A percentile compares a stretch with the other conserved stretches of the same genome.
These are phyloP conservation scores for Pichia californica DNA, from an alignment of 805 yeast genomes.

Conservation along the genomic window DNA sequence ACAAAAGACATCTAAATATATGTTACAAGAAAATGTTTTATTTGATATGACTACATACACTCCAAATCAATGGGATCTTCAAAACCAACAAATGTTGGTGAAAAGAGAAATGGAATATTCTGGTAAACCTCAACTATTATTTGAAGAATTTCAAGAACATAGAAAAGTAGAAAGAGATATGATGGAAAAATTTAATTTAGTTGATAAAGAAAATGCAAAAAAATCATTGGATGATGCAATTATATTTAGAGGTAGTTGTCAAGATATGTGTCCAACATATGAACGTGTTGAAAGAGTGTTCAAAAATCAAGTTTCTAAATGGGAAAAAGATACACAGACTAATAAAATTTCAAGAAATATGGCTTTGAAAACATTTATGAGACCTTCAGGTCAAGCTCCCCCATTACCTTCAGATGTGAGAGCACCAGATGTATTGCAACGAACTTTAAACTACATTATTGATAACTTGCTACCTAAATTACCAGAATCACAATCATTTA, in stretches of 20 bases:
- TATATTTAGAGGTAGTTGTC: slow-evolving; percentile 78
- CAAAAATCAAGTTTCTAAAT: slow-evolving; percentile 76
- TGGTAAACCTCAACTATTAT: slow-evolving; percentile 61
- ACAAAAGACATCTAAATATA: slow-evolving; percentile 25
- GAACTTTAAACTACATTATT: slow-evolving; percentile 67
- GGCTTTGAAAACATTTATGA: slow-evolving; percentile 87
- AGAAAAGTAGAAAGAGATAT: slow-evolving; percentile 66
- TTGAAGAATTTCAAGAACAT: slow-evolving; percentile 67
- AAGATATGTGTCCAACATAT: slow-evolving; percentile 91
- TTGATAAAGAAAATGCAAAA: slow-evolving; percentile 78
- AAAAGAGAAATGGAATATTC: slow-evolving; percentile 38
- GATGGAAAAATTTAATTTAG: slow-evolving; percentile 78
- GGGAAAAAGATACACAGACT: slow-evolving; percentile 63
- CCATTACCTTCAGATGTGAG: slow-evolving; percentile 96
- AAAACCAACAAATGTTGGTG: slow-evolving; percentile 61
- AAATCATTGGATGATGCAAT: slow-evolving; percentile 87
- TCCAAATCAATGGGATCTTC: slow-evolving; percentile 60
- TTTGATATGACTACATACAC: slow-evolving; percentile 30
- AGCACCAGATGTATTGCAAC: slow-evolving; percentile 70
- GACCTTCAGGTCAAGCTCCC: slow-evolving; percentile 98
- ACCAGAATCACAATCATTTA: slow-evolving; percentile 82
- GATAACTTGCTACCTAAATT: slow-evolving; percentile 54
- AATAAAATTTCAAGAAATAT: slow-evolving; percentile 48
- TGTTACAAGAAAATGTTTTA: slow-evolving; percentile 27
- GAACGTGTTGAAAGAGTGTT: slow-evolving; percentile 83